A percentile compares a stretch with the other conserved stretches of the same genome.
Conservation (phyloP, 2,329 filamentous ascomycete genomes). For the Talaromyces rugulosus region DNA sequence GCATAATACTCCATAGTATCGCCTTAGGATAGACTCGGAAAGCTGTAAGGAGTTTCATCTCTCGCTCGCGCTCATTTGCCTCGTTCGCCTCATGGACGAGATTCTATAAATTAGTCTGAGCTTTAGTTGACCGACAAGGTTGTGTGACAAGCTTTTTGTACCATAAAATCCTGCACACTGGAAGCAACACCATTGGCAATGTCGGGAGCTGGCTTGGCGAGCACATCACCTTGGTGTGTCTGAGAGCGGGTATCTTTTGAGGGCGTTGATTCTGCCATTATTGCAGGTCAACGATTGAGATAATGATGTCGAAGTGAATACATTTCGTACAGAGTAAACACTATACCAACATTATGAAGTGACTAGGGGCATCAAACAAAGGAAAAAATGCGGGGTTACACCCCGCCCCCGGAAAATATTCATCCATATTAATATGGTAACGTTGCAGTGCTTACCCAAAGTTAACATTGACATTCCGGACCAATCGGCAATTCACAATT, state of each 20-base stretch:
- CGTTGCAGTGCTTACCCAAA: background rate
- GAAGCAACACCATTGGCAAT: background rate
- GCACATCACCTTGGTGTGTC: background rate
- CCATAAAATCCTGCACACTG: background rate
- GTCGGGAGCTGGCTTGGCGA: background rate
- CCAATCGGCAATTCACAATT: too few species aligned
- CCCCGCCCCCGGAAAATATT: background rate
- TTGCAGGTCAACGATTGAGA: background rate
- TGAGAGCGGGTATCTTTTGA: background rate
- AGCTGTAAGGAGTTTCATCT: background rate
- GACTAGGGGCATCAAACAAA: background rate
- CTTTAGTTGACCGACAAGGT: too few species aligned
- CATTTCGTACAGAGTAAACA: background rate
- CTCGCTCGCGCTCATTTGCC: constrained; percentile 1
- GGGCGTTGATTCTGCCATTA: background rate
- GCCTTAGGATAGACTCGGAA: background rate
- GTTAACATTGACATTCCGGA: too few species aligned
- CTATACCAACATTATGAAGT: background rate
- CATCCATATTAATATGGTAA: background rate
- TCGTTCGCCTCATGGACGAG: background rate
- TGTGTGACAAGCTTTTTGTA: background rate
- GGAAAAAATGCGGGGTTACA: background rate
- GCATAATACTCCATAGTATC: background rate
- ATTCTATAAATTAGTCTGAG: background rate
- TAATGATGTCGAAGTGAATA: background rate